Base-by-base conservation (phyloP, 192 early-diverging fungal species). In the Phlyctochytrium arcticum region DNA sequence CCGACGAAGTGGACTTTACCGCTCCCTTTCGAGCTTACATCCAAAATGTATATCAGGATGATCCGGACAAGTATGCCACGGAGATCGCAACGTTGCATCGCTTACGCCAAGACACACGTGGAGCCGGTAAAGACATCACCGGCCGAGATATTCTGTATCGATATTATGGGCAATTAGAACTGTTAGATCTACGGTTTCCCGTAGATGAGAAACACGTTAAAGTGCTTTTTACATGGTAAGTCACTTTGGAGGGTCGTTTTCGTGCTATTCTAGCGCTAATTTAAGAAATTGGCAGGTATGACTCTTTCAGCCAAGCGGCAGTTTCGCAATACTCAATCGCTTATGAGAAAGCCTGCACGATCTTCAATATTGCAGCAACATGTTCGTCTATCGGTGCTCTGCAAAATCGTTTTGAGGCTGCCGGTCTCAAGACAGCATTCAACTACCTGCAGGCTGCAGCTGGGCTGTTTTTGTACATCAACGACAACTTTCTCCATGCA, bases 401-500 rank as follows among this genome's bases (percentile, higher is more conserved):
- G 0, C 89, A 92, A 72, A 88, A 89, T 58, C 81, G 92, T 8
- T 85, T 79, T 15, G 90, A 93, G 44, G 65, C 81, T 6, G 75
- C 82, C 17, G 89, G 89, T 1, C 78, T 91, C 33, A 94, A 93
- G 73, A 78, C 83, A 47, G 89, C 93, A 0, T 92, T 87, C 60
- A 89, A 93, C 69, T 94, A 91, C 73, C 90, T 96, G 55, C 95
- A 96, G 68, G 89, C 89, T 4, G 87, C 93, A 0, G 96, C 96
- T n/a, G 92, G 92, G 24, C 86, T 93, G 49, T 95, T 94, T 75
- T 77, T 87, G 36, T 98, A 90, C 70, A 97, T 99, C 77, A 96
- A 92, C 74, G 93, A 99, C 62, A 99, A 95, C 75, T 99, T 99
- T 72, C 74, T 97, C 54, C 96, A 99, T 65, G 92, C 96, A 23